Conservation (phyloP, 441 rosid genomes). For the Biscutella auriculata region DNA sequence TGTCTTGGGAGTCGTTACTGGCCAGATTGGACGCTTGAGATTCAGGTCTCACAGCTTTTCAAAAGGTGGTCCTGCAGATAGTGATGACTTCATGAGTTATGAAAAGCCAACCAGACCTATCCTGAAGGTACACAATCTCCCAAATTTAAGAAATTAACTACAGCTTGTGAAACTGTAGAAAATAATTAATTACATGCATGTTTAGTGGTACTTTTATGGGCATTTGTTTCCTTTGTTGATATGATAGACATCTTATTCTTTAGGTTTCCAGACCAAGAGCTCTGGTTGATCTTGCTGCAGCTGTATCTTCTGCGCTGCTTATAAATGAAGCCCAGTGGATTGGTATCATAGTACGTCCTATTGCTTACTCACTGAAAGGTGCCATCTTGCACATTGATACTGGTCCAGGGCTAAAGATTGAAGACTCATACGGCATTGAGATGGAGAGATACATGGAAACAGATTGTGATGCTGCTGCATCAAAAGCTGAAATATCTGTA, state of each 20-base stretch:
- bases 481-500: conserved; percentile 18
- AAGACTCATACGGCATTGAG: conserved; percentile 66
- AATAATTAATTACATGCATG: background rate
- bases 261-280: conserved; percentile 91
- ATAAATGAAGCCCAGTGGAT: conserved; percentile 94
- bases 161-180: background rate
- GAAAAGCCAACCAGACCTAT: conserved; percentile 94
- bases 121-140: conserved; percentile 49
- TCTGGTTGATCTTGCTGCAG: conserved; percentile 87
- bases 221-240: conserved; percentile 13
- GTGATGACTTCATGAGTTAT: conserved; percentile 94
- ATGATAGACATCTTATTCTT: conserved; percentile 19
- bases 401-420: conserved; percentile 89
- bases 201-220: background rate
- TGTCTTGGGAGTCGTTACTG: conserved; percentile 90
- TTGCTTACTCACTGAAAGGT: conserved; percentile 72
- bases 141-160: conserved; percentile 5
- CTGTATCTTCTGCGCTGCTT: conserved; percentile 76
- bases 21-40: conserved; percentile 87
- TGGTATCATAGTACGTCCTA: conserved; percentile 69
- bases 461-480: conserved; percentile 20
- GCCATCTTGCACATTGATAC: conserved; percentile 85
- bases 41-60: conserved; percentile 97
- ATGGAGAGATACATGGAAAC: conserved; percentile 50
- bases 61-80: conserved; percentile 91